Evolutionary conservation across 2,329 filamentous ascomycete species (phyloP).

Genomic region (Sclerotinia borealis): DNA sequence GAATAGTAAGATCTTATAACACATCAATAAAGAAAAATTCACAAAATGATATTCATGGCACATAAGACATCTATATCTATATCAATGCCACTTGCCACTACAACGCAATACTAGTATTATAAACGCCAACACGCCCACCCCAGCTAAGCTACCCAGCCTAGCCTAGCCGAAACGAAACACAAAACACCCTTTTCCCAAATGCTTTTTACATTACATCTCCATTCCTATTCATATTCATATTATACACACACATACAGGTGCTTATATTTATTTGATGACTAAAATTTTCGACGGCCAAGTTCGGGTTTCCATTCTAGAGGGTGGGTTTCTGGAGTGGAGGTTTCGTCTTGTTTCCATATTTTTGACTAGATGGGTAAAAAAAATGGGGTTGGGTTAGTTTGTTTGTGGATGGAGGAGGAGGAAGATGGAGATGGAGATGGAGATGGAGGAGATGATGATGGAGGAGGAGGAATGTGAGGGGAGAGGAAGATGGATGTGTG

Average conservation of each 20-base stretch:
- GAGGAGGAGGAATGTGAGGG: neutral
- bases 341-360: slow-evolving; percentile 91
- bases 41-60: neutral
- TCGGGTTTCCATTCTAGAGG: slow-evolving; percentile 89
- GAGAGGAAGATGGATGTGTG: neutral
- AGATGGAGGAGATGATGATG: neutral
- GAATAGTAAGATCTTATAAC: too few relatives aligned
- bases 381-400: slow-evolving; percentile 24
- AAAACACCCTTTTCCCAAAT: neutral
- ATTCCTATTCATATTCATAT: too few relatives aligned
- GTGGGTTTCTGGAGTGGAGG: slow-evolving; percentile 84
- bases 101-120: too few relatives aligned
- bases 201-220: neutral
- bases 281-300: slow-evolving; percentile 70
- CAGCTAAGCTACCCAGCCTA: neutral
- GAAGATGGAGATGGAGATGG: neutral
- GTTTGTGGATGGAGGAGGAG: neutral
- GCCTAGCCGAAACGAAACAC: too few relatives aligned
- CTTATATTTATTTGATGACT: too few relatives aligned
- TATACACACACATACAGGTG: neutral
- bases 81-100: neutral
- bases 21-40: neutral
- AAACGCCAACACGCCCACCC: neutral
- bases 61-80: too few relatives aligned
- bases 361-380: too few relatives aligned